Evolutionary conservation across 192 early-diverging fungal genomes (phyloP).

Genomic region (Coemansia brasiliensis): DNA sequence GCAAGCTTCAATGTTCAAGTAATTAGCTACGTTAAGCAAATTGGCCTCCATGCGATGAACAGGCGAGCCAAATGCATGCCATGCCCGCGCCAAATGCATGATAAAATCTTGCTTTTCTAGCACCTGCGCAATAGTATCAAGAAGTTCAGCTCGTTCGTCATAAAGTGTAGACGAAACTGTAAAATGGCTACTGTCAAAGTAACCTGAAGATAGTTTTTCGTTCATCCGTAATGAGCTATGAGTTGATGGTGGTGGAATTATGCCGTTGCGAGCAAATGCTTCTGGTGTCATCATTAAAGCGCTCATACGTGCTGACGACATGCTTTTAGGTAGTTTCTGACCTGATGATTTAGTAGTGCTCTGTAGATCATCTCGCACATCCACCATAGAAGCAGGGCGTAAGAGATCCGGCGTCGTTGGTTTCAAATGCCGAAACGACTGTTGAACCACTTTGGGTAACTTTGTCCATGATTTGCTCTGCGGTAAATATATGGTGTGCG

Average conservation of each 20-base stretch:
- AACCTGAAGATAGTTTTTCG: slow-evolving; percentile 14
- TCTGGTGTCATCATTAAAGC: slow-evolving; percentile 39
- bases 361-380: background rate
- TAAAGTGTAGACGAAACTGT: background rate
- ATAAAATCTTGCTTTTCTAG: slow-evolving; percentile 64
- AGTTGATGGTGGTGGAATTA: slow-evolving; percentile 35
- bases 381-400: slow-evolving; percentile 9
- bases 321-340: slow-evolving; percentile 7
- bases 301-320: slow-evolving; percentile 26
- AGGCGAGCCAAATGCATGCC: slow-evolving; percentile 65
- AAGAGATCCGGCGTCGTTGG: background rate
- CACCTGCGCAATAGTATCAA: slow-evolving; percentile 60
- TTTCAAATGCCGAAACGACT: slow-evolving; percentile 14
- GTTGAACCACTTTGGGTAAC: slow-evolving; percentile 4
- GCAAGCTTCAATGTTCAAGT: slow-evolving; percentile 60
- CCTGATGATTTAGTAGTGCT: background rate
- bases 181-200: slow-evolving; percentile 12
- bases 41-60: slow-evolving; percentile 63
- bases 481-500: background rate
- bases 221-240: slow-evolving; percentile 26
- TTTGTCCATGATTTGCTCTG: slow-evolving; percentile 8
- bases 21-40: slow-evolving; percentile 57
- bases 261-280: slow-evolving; percentile 30
- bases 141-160: slow-evolving; percentile 19
- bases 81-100: slow-evolving; percentile 58